Conservation (phyloP, 1,284 basidiomycete species). For the Rhodotorula sp. region DNA sequence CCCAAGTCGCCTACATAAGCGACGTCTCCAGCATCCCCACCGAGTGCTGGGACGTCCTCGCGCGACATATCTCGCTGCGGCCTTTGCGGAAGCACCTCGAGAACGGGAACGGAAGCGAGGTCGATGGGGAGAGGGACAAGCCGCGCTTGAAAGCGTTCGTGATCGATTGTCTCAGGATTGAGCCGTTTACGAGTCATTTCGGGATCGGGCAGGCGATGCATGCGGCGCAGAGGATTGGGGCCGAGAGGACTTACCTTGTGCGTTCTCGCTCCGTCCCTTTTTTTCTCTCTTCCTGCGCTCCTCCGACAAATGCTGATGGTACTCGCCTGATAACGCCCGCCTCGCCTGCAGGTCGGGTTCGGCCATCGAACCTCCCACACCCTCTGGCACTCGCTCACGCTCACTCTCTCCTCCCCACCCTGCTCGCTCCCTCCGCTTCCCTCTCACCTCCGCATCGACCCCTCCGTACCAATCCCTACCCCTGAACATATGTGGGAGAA, state of each 20-base stretch:
- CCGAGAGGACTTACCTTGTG: conserved; percentile 62
- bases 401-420: conserved; percentile 7
- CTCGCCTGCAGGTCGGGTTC: conserved; percentile 29
- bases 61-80: conserved; percentile 1
- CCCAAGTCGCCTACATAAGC: conserved; percentile 55
- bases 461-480: background rate
- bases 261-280: background rate
- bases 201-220: conserved; percentile 62
- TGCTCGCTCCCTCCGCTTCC: background rate
- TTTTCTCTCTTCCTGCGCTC: background rate
- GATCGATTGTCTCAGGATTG: conserved; percentile 66
- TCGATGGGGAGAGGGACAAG: background rate
- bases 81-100: background rate
- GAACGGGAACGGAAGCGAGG: background rate
- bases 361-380: conserved; percentile 36
- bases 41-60: conserved; percentile 56
- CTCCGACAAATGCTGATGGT: too few species aligned
- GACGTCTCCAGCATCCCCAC: conserved; percentile 73
- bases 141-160: conserved; percentile 57
- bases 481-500: background rate
- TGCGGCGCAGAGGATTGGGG: conserved; percentile 58
- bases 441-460: background rate
- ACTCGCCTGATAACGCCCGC: background rate
- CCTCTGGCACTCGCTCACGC: conserved; percentile 19
- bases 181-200: conserved; percentile 66